A percentile compares a stretch with the other conserved stretches of the same genome.
Conservation (phyloP, 1,284 basidiomycete species). For the Ustilago sp. region DNA sequence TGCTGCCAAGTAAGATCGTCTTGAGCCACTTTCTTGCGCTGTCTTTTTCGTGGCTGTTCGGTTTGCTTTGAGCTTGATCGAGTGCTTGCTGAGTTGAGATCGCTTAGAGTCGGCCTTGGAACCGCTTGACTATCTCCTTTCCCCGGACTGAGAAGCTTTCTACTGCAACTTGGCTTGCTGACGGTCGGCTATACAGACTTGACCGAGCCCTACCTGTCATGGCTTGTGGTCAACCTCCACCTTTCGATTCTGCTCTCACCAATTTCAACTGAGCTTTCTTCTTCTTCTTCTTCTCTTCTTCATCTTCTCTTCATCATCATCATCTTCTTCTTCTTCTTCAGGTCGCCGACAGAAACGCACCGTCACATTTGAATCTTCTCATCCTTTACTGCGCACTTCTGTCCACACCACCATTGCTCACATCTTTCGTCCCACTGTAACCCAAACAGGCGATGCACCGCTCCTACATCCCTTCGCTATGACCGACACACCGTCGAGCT, state of each 20-base stretch:
- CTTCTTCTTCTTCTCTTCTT: not conserved
- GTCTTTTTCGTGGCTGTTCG: not conserved
- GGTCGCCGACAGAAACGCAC: too few relatives aligned
- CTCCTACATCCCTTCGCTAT: constrained; percentile 5
- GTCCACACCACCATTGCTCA: too few relatives aligned
- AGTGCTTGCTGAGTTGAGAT: not conserved
- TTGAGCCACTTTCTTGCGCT: not conserved
- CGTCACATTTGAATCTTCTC: too few relatives aligned
- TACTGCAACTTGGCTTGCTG: not conserved
- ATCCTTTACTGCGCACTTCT: not conserved
- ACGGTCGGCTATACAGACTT: constrained; percentile 1
- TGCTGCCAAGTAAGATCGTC: constrained; percentile 30
- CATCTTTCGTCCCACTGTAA: not conserved
- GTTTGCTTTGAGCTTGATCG: constrained; percentile 7
- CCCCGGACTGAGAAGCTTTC: not conserved
- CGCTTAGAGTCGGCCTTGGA: not conserved
- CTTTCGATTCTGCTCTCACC: not conserved
- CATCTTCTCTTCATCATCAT: not conserved
- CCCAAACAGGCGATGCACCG: constrained; percentile 7
- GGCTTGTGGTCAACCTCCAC: not conserved
- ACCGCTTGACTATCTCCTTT: not conserved
- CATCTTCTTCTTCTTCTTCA: not conserved
- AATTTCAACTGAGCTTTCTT: constrained; percentile 3
- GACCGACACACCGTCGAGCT: constrained; percentile 27
- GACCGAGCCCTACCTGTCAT: not conserved